These are phyloP conservation scores for Tricholoma terreum DNA, from an alignment of 768 basidiomycete species.

Conservation along the genomic window DNA sequence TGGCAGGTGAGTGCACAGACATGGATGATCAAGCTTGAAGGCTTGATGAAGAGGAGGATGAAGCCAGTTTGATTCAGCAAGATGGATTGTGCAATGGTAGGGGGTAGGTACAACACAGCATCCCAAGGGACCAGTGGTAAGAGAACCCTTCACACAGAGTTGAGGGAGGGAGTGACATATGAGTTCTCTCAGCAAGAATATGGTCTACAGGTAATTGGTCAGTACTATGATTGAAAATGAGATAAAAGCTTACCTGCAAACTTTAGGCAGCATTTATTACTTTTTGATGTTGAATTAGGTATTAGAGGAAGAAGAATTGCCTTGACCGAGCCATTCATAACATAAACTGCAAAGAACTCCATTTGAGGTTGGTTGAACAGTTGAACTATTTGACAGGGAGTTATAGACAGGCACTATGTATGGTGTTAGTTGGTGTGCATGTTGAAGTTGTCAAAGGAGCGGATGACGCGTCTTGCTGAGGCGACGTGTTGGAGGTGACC, in stretches of 20 bases:
- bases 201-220: background rate
- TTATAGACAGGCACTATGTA: background rate
- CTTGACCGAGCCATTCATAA: background rate
- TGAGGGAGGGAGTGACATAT: background rate
- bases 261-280: background rate
- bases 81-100: background rate
- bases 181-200: background rate
- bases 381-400: background rate
- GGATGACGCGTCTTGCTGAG: no score
- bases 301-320: background rate
- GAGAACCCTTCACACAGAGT: background rate
- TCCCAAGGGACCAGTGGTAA: background rate
- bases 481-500: no score
- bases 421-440: background rate
- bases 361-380: background rate
- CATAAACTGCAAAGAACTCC: background rate
- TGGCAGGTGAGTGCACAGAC: background rate
- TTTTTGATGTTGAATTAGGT: background rate
- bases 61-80: background rate
- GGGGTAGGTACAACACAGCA: background rate
- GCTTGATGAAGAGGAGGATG: background rate
- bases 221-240: background rate
- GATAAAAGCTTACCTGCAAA: background rate
- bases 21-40: background rate
- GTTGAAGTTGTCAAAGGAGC: background rate